Base-by-base conservation (phyloP, 805 yeast species). In the Myxozyma geophila region DNA sequence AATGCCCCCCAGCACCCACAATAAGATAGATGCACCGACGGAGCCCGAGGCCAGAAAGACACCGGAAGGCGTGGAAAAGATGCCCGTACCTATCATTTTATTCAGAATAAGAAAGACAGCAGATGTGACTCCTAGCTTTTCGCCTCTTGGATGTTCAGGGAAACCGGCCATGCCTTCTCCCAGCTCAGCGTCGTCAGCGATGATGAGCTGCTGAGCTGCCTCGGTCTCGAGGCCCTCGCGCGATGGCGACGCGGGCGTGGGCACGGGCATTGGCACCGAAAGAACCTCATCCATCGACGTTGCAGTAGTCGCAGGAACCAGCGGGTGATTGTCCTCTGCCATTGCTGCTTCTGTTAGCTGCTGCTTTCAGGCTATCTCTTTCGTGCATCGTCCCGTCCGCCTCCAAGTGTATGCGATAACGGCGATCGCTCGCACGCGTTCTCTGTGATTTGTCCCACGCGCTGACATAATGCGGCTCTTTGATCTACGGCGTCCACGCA, bases 31-130 rank as follows among this genome's bases (percentile, higher is more conserved):
- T 53, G 81, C 75, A 12, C 89, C 90, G 6, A 87, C 86, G 10
- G 85, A 81, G 3, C 90, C 89, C 2, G 85, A 75, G 48, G 83
- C 75, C 9, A 77, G 72, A 67, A 82, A 86, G 43, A 87, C 85
- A 35, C 87, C 80, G 3, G 89, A 83, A 0, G 90, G 88, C 3
- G 89, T 84, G 47, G 87, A 80, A 74, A 87, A 87, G 44, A 87
- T 85, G 35, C 92, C 92, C 2, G 91, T 86, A 48, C 92, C 92
- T 58, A 87, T 82, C 84, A 87, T 87, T 70, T 87, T 81, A 74
- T 87, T 87, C 65, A 87, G 77, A 72, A 86, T 84, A 58, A 87
- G 70, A 39, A 76, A 74, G 19, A 74, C 70, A 1, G 80, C 74
- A 1, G 79, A 74, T 2, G 66, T 44, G 2, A 74, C 67, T 1